Conservation (phyloP, 768 basidiomycete species). For the Lactarius trivialis region DNA sequence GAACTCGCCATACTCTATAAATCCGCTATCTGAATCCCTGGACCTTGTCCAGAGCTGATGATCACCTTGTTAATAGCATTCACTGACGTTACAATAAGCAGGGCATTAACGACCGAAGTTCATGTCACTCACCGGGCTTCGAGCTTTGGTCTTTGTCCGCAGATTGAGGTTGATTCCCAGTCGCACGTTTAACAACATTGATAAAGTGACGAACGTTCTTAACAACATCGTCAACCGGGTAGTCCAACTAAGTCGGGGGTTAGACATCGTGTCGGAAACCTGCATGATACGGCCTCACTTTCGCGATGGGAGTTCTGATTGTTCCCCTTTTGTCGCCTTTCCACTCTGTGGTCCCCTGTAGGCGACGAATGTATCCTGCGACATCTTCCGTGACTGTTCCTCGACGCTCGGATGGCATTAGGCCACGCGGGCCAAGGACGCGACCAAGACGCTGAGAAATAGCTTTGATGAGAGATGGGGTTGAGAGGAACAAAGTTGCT, state of each 20-base stretch:
- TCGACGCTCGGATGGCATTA: slow-evolving; percentile 92
- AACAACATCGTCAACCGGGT: slow-evolving; percentile 66
- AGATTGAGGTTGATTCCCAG: slow-evolving; percentile 59
- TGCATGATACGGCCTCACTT: slow-evolving; percentile 39
- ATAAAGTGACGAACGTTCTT: slow-evolving; percentile 77
- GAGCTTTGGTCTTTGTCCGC: slow-evolving; percentile 33
- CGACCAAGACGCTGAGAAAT: slow-evolving; percentile 78
- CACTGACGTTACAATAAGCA: slow-evolving; percentile 34
- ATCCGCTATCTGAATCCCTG: slow-evolving; percentile 85
- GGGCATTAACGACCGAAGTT: not conserved
- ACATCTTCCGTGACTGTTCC: slow-evolving; percentile 93
- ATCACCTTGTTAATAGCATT: slow-evolving; percentile 75
- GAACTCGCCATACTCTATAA: slow-evolving; percentile 34
- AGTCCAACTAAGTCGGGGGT: slow-evolving; percentile 50
- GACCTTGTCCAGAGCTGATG: slow-evolving; percentile 80
- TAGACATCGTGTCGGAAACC: not conserved
- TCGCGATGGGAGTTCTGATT: slow-evolving; percentile 75
- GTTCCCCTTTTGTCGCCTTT: slow-evolving; percentile 83
- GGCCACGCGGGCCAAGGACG: slow-evolving; percentile 76
- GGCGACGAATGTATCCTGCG: slow-evolving; percentile 67
- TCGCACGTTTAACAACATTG: slow-evolving; percentile 63
- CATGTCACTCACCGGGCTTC: slow-evolving; percentile 38
- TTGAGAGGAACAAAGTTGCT: slow-evolving; percentile 81
- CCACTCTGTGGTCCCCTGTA: slow-evolving; percentile 87
- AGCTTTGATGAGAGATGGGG: slow-evolving; percentile 66